Percentiles rank a stretch among this genome's conserved stretches.
Conservation (phyloP, 495 filamentous ascomycete species). For the Neurospora cerealis region DNA sequence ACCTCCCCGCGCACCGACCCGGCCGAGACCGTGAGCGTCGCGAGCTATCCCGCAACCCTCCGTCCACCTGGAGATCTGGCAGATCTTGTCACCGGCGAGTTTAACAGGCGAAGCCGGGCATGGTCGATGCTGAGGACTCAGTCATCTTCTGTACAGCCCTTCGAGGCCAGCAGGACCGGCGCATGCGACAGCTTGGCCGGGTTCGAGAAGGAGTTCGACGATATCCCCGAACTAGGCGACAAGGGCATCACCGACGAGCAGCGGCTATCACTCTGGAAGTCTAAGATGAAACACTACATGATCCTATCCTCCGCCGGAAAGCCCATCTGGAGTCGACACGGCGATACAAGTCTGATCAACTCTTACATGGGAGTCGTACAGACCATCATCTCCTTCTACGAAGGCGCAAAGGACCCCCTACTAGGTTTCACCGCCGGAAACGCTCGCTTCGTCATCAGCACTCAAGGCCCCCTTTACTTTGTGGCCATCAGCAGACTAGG, state of each 20-base stretch:
- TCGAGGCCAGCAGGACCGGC: slow-evolving; percentile 36
- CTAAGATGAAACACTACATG: slow-evolving; percentile 90
- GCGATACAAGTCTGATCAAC: slow-evolving; percentile 78
- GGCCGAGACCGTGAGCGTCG: slow-evolving; percentile 76
- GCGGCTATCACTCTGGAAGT: slow-evolving; percentile 64
- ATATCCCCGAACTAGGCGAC: slow-evolving; percentile 54
- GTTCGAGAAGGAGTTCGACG: slow-evolving; percentile 70
- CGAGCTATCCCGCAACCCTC: slow-evolving; percentile 68
- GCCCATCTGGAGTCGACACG: slow-evolving; percentile 91
- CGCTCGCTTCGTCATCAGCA: slow-evolving; percentile 72
- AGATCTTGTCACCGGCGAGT: slow-evolving; percentile 66
- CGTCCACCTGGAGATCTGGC: slow-evolving; percentile 68
- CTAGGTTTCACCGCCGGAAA: slow-evolving; percentile 75
- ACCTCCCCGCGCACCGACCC: slow-evolving; percentile 36
- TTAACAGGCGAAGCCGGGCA: slow-evolving; percentile 46
- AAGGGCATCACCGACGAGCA: slow-evolving; percentile 52
- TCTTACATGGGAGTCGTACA: slow-evolving; percentile 93
- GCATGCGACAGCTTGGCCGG: slow-evolving; percentile 47
- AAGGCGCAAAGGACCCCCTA: slow-evolving; percentile 63
- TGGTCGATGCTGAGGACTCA: slow-evolving; percentile 51
- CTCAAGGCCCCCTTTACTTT: slow-evolving; percentile 78
- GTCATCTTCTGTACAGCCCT: slow-evolving; percentile 47
- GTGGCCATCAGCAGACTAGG: slow-evolving; percentile 84
- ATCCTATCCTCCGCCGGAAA: slow-evolving; percentile 97
- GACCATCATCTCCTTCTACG: slow-evolving; percentile 95